Percentiles rank a stretch among this genome's conserved stretches.
phyloP scores from a whole-genome alignment of 306 rosid species.

The Mimosa pudica region DNA sequence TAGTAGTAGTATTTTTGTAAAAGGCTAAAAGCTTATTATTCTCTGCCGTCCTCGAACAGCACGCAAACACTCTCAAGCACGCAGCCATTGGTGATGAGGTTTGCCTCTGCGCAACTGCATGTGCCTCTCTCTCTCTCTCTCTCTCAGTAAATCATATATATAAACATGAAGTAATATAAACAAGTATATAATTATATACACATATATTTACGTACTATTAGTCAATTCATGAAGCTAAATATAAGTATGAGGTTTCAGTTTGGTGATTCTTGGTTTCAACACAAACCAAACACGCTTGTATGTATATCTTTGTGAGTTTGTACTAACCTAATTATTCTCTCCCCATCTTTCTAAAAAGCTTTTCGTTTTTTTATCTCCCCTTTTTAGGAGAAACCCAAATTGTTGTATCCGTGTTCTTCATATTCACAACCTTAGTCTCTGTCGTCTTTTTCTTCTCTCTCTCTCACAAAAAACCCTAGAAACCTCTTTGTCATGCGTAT shows the following conservation, averaged over 20 bases:
- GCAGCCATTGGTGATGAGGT: conserved; percentile 45
- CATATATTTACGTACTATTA: neutral
- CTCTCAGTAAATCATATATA: neutral
- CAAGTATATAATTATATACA: neutral
- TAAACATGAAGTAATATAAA: neutral
- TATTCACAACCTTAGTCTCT: neutral
- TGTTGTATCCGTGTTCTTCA: conserved; percentile 1
- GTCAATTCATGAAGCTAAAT: neutral
- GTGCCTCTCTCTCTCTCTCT: conserved; percentile 37
- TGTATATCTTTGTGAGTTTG: conserved; percentile 15
- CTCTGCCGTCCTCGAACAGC: conserved; percentile 41
- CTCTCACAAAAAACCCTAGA: neutral
- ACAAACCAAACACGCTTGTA: conserved; percentile 41
- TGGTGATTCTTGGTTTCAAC: conserved; percentile 41
- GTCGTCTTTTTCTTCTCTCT: neutral
- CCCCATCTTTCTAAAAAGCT: conserved; percentile 34
- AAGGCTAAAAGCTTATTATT: neutral
- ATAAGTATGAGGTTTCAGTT: conserved; percentile 1
- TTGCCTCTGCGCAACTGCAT: conserved; percentile 41
- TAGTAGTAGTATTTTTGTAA: neutral
- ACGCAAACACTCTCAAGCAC: conserved; percentile 46
- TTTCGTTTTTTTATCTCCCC: conserved; percentile 39
- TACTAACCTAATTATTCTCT: neutral
- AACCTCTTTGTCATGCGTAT: conserved; percentile 12
- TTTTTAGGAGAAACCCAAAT: conserved; percentile 38